Base-by-base conservation (phyloP, 2,329 filamentous ascomycete species). In the Fusarium palustre region DNA sequence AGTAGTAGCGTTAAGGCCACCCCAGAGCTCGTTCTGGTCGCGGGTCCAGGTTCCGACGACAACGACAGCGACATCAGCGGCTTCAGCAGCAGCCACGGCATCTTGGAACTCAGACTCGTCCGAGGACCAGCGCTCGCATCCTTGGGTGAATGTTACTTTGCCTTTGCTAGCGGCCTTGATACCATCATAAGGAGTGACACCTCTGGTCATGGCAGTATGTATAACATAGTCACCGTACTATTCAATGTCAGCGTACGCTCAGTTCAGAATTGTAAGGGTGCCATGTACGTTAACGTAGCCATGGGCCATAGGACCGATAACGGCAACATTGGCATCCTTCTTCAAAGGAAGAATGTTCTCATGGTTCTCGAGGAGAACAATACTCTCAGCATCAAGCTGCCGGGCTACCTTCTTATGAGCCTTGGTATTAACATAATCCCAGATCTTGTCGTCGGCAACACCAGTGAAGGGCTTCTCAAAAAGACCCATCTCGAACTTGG, bases 21-120 rank as follows among this genome's bases (percentile, higher is more conserved):
- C 77, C 91, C 90, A 93, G 5, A 93, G 86, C 76, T 93, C 87
- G 54, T 84, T 81, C 75, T 93, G 91, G 73, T 94, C 91, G 49
- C 91, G 86, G 28, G 87, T 89, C 91, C 91, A 93, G 11, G 91
- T 93, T 33, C 91, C 91, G 1, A 93, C 90, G 0, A 93, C 83
- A 0, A 93, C 90, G 7, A 93, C 85, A 8, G 91, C 91, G 3
- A 93, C 87, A 72, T 93, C 91, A 5, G 91, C 90, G 12, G 84
- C 85, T 71, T 89, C 81, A 2, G 90, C 90, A 1, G 87, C 87
- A 1, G 86, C 81, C n/a, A 93, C 78, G 9, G 91, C 91, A 72
- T 88, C 90, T 0, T 83, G 77, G 68, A 93, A 91, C 2, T 88
- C 89, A 7, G 88, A 90, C 66, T 92, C 81, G 68, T 92, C 88